phyloP scores from a whole-genome alignment of 2,329 filamentous ascomycete species.

The Grosmannia huntii region DNA sequence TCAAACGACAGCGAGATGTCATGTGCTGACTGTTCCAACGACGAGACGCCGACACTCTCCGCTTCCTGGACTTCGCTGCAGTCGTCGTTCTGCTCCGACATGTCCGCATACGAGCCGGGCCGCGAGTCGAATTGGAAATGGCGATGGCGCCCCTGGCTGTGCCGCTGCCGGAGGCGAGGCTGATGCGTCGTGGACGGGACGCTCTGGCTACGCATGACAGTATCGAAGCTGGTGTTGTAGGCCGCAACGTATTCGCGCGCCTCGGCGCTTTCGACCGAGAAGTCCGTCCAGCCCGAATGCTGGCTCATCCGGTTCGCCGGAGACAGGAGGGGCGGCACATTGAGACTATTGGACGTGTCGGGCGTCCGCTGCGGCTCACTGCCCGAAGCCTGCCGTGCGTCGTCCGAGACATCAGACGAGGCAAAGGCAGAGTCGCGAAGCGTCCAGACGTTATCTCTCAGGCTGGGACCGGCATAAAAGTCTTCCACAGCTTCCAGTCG shows the following conservation, averaged over 20 bases:
- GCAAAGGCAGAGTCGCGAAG: constrained; percentile 21
- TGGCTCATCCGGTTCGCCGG: constrained; percentile 37
- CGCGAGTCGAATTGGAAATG: constrained; percentile 14
- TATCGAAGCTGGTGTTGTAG: constrained; percentile 1
- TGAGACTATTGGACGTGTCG: constrained; percentile 31
- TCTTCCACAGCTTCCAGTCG: constrained; percentile 18
- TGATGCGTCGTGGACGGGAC: background rate
- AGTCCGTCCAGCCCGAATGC: constrained; percentile 48
- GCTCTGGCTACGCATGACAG: constrained; percentile 2
- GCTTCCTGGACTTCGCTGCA: background rate
- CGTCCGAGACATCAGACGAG: constrained; percentile 20
- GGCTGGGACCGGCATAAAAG: constrained; percentile 19
- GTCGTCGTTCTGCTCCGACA: constrained; percentile 18
- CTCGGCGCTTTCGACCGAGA: constrained; percentile 41
- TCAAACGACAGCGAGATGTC: background rate
- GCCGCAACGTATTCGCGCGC: constrained; percentile 17
- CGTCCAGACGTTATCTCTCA: constrained; percentile 21
- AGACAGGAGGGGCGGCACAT: constrained; percentile 31
- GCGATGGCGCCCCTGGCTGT: background rate
- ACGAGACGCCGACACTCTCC: constrained; percentile 8
- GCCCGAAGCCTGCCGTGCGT: constrained; percentile 13
- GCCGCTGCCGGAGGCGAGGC: background rate
- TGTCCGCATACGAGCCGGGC: constrained; percentile 16
- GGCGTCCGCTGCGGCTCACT: constrained; percentile 18
- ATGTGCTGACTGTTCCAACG: background rate